Evolutionary conservation across 176 grass and related monocot genomes (phyloP), one percentile per base, ranked within the genome.

Genomic region (Oryza meyeriana): DNA sequence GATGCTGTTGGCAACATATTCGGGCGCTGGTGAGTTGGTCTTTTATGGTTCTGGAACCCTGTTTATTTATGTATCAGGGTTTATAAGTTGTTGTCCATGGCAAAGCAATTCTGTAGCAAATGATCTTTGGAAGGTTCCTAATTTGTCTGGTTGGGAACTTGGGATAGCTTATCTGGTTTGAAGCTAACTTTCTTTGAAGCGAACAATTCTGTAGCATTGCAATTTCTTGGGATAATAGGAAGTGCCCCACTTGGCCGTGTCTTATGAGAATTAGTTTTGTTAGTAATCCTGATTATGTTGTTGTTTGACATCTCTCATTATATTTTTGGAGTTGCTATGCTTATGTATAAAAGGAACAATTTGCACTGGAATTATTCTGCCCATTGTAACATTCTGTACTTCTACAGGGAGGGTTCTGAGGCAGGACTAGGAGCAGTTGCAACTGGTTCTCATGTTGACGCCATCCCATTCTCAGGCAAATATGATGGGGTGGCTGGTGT

Each of bases 401-500:
- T 82, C 79, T 79, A n/a, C 63, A 95, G 96, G 96, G 89, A 83
- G 82, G 96, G 96, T 81, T 88, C 85, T 69, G 87, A 95, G 28
- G 41, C 61, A 69, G 90, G 34, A 62, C 77, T 98, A 79, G 88
- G 75, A 73, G 90, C 90, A 44, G 90, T 98, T 77, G 89, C 93
- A 42, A 95, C 96, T 31, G 96, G 96, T 59, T 98, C 96, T 80
- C 96, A 98, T 84, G 90, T 98, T 39, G 96, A 98, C 50, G 96
- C 96, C n/a, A 98, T 98, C 79, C 96, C 96, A 77, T 95, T 84
- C 87, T 98, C 96, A 41, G 96, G 96, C 52, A 98, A 95, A 87
- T 98, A 93, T 84, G 96, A 98, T 25, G 96, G 96, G 18, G 96
- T 93, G 10, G 92, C 95, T 77, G 96, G 96, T 75, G 96, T 98